phyloP scores from a whole-genome alignment of 2,329 filamentous ascomycete species.

The Lecanicillium sp. region DNA sequence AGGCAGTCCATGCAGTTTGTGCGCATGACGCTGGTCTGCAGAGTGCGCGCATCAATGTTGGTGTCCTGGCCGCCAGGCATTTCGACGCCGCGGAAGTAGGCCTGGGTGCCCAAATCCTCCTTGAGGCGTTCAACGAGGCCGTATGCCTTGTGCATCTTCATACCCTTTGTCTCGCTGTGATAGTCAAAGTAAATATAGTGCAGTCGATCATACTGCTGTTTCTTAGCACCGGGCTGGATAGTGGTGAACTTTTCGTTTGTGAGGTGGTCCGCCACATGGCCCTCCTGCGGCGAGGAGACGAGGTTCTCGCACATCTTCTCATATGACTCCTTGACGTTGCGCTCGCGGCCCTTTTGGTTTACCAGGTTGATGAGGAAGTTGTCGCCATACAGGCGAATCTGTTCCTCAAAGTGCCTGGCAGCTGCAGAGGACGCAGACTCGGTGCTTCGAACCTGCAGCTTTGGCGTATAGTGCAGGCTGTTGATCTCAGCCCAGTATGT shows the following conservation, averaged over 20 bases:
- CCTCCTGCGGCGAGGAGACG: slow-evolving; percentile 60
- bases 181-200: slow-evolving; percentile 99
- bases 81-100: slow-evolving; percentile 90
- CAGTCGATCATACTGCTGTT: slow-evolving; percentile 66
- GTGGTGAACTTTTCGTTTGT: slow-evolving; percentile 76
- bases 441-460: slow-evolving; percentile 76
- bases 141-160: slow-evolving; percentile 87
- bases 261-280: slow-evolving; percentile 53
- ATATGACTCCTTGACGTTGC: slow-evolving; percentile 84
- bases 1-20: slow-evolving; percentile 99
- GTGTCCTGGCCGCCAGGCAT: slow-evolving; percentile 65
- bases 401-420: slow-evolving; percentile 83
- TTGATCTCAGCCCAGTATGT: slow-evolving; percentile 97
- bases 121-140: slow-evolving; percentile 76
- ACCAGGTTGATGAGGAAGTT: slow-evolving; percentile 97
- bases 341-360: slow-evolving; percentile 90
- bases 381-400: slow-evolving; percentile 88
- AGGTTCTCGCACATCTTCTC: slow-evolving; percentile 80
- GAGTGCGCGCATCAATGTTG: slow-evolving; percentile 68
- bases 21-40: slow-evolving; percentile 84
- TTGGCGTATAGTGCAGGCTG: slow-evolving; percentile 83
- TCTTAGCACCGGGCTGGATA: slow-evolving; percentile 57
- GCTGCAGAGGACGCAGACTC: slow-evolving; percentile 75
- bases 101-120: slow-evolving; percentile 67
- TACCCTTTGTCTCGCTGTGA: slow-evolving; percentile 92